phyloP scores from a whole-genome alignment of 106 monocot species.

The Phalaenopsis aphrodite region DNA sequence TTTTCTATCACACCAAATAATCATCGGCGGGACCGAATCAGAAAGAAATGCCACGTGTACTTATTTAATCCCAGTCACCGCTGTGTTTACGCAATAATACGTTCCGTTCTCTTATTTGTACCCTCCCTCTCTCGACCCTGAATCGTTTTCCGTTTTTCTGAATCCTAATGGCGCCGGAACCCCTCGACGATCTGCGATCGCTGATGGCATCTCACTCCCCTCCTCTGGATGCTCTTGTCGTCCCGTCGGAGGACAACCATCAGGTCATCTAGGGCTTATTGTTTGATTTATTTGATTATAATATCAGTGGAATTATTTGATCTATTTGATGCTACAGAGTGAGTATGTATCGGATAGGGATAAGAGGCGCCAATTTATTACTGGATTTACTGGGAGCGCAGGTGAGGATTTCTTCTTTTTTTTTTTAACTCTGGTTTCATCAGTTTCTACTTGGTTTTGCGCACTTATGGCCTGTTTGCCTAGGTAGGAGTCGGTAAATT shows the following conservation, averaged over 20 bases:
- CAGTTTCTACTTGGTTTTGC: not conserved
- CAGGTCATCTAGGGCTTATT: constrained; percentile 37
- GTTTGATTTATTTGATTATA: not conserved
- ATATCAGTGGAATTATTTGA: not conserved
- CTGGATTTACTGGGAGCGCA: constrained; percentile 94
- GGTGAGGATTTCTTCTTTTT: constrained; percentile 31
- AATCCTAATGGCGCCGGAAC: constrained; percentile 24
- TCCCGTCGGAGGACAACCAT: constrained; percentile 92
- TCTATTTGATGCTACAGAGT: constrained; percentile 41
- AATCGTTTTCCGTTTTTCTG: not conserved
- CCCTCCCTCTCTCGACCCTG: not conserved
- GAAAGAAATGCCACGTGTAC: not conserved
- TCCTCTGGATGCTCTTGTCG: constrained; percentile 78
- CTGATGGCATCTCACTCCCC: constrained; percentile 78
- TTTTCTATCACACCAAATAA: no score
- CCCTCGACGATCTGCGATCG: constrained; percentile 65
- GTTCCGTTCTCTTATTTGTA: not conserved
- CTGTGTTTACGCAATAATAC: not conserved
- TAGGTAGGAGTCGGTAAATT: no score
- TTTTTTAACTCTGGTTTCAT: not conserved
- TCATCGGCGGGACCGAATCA: not conserved
- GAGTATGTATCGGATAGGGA: constrained; percentile 93
- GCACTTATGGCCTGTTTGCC: no score
- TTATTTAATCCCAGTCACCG: not conserved
- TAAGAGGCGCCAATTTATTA: constrained; percentile 71